These are phyloP conservation scores for Elaeis oleifera DNA, from an alignment of 202 grass and related monocot species.

Conservation along the genomic window DNA sequence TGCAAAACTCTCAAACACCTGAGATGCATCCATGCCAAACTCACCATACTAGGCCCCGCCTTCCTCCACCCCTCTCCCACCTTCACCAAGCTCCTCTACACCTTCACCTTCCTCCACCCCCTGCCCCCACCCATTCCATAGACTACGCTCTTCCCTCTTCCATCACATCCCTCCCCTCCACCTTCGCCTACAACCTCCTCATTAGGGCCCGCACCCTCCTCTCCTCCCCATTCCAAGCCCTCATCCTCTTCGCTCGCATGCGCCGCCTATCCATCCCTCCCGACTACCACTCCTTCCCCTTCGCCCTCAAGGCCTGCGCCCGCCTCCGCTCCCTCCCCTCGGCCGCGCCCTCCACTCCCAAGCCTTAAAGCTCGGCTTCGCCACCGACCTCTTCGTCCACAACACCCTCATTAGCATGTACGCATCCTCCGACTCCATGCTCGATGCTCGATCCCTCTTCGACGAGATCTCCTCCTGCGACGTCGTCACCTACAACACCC, in stretches of 20 bases:
- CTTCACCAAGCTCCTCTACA: conserved; percentile 1
- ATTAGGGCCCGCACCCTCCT: conserved; percentile 7
- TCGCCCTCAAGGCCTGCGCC: conserved; percentile 22
- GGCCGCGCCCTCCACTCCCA: conserved; percentile 14
- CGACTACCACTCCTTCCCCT: conserved; percentile 34
- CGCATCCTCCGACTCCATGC: conserved; percentile 17
- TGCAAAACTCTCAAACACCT: conserved; percentile 23
- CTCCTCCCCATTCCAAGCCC: conserved; percentile 33
- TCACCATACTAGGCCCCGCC: conserved; percentile 26
- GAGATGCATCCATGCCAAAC: conserved; percentile 33
- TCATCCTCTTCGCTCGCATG: conserved; percentile 23
- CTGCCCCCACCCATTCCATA: conserved; percentile 9
- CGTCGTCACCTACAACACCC: conserved; percentile 38
- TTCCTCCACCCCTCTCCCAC: conserved; percentile 19
- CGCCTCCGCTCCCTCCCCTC: conserved; percentile 8
- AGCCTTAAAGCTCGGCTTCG: not conserved
- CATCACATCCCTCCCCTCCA: not conserved
- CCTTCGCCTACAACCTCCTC: conserved; percentile 22
- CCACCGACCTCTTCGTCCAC: conserved; percentile 22
- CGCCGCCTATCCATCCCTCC: conserved; percentile 16
- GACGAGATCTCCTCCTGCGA: conserved; percentile 22
- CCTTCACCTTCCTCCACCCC: conserved; percentile 27
- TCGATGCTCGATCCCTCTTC: conserved; percentile 31
- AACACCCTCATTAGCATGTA: conserved; percentile 49
- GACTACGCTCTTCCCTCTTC: conserved; percentile 3